These are phyloP conservation scores for Aquilaria sinensis DNA, from an alignment of 345 rosid species.

Conservation along the genomic window DNA sequence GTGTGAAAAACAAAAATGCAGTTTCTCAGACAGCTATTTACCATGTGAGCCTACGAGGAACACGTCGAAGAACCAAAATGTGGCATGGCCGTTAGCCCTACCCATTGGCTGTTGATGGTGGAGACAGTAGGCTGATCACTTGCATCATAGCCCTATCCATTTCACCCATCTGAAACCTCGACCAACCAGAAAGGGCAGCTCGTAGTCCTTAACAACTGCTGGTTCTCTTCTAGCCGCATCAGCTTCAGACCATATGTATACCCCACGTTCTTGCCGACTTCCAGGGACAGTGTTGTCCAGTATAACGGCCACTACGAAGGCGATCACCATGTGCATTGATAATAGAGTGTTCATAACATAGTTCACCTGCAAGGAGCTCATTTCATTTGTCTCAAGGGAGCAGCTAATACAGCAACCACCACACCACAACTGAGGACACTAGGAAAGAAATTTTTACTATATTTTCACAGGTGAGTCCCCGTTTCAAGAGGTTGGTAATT, in stretches of 20 bases:
- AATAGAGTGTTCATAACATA: slow-evolving; percentile 77
- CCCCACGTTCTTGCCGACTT: slow-evolving; percentile 85
- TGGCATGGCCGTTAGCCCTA: slow-evolving; percentile 7
- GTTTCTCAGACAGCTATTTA: slow-evolving; percentile 26
- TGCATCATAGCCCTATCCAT: slow-evolving; percentile 82
- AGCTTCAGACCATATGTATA: slow-evolving; percentile 80
- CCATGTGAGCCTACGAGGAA: slow-evolving; percentile 18
- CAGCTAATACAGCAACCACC: no score
- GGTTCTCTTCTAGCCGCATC: slow-evolving; percentile 91
- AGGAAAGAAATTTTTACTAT: no score
- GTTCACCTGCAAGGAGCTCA: slow-evolving; percentile 54
- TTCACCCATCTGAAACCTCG: slow-evolving; percentile 91
- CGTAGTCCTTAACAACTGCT: slow-evolving; percentile 78
- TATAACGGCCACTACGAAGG: slow-evolving; percentile 79
- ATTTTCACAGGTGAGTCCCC: no score
- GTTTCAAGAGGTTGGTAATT: no score
- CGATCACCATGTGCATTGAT: slow-evolving; percentile 79
- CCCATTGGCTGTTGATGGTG: slow-evolving; percentile 7
- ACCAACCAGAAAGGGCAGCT: slow-evolving; percentile 79
- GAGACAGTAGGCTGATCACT: not conserved
- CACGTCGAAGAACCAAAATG: slow-evolving; percentile 6
- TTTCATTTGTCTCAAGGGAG: no score
- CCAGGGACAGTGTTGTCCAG: slow-evolving; percentile 97
- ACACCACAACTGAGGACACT: no score
- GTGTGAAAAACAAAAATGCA: slow-evolving; percentile 12